Evolutionary conservation across 495 filamentous ascomycete species (phyloP).

Genomic region (Penicillium cataractarum): DNA sequence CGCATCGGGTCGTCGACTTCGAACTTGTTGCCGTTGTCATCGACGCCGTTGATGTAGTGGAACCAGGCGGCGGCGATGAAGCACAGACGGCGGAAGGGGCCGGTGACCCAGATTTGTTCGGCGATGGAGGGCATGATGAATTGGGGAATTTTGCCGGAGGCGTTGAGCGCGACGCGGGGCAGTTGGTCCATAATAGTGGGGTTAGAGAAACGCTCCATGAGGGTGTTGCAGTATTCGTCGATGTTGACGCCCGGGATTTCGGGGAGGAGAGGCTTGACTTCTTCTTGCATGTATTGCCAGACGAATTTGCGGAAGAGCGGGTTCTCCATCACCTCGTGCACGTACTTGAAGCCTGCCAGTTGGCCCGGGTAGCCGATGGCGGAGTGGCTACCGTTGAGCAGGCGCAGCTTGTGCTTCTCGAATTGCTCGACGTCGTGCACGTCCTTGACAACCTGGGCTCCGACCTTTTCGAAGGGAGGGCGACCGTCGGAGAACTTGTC

Average conservation of each 20-base stretch:
- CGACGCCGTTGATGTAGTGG: slow-evolving; percentile 47
- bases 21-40: slow-evolving; percentile 45
- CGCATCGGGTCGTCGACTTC: slow-evolving; percentile 49
- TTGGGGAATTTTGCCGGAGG: slow-evolving; percentile 53
- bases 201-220: slow-evolving; percentile 54
- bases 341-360: slow-evolving; percentile 49
- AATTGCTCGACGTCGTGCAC: slow-evolving; percentile 50
- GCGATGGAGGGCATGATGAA: slow-evolving; percentile 56
- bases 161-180: slow-evolving; percentile 49
- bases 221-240: slow-evolving; percentile 49
- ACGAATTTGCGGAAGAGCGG: slow-evolving; percentile 44
- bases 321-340: slow-evolving; percentile 52
- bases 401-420: slow-evolving; percentile 54
- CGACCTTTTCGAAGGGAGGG: slow-evolving; percentile 50
- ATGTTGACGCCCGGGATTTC: slow-evolving; percentile 49
- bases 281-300: slow-evolving; percentile 54
- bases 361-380: slow-evolving; percentile 51
- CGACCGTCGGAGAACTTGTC: slow-evolving; percentile 52
- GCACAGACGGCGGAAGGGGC: slow-evolving; percentile 49
- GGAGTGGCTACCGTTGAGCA: slow-evolving; percentile 53
- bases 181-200: slow-evolving; percentile 52
- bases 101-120: slow-evolving; percentile 48
- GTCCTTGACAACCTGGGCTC: slow-evolving; percentile 51
- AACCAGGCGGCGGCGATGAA: slow-evolving; percentile 53
- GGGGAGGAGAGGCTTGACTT: slow-evolving; percentile 51